These are phyloP conservation scores for Suillus tomentosus DNA, from an alignment of 768 basidiomycete species.

Conservation along the genomic window DNA sequence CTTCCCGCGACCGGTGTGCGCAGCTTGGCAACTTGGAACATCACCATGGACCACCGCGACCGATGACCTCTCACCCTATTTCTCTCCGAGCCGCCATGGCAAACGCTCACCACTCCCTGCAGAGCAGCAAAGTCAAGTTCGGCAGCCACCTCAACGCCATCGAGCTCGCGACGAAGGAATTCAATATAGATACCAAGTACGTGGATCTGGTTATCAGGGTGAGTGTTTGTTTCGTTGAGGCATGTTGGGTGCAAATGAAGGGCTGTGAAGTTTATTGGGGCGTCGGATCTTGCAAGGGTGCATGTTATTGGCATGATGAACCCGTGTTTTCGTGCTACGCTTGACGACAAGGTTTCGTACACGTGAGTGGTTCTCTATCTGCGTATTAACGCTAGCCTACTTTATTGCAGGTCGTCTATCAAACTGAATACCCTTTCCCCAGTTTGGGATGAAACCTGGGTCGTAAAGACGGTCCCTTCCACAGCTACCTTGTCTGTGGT, in stretches of 20 bases:
- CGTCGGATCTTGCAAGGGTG: conserved; percentile 68
- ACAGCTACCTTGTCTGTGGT: conserved; percentile 61
- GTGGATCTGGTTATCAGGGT: conserved; percentile 63
- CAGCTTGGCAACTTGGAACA: not conserved
- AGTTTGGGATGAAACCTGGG: conserved; percentile 79
- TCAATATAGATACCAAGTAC: conserved; percentile 43
- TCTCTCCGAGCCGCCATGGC: conserved; percentile 17
- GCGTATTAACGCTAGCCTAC: conserved; percentile 8
- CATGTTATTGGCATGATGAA: conserved; percentile 65
- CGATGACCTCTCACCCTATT: conserved; percentile 1
- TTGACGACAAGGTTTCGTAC: conserved; percentile 65
- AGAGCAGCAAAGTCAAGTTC: conserved; percentile 16
- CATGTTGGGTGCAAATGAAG: conserved; percentile 14
- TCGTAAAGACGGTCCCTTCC: conserved; percentile 68
- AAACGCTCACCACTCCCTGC: conserved; percentile 11
- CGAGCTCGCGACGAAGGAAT: conserved; percentile 34
- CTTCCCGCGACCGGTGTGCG: not conserved
- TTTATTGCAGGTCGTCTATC: conserved; percentile 58
- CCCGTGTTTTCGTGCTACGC: conserved; percentile 70
- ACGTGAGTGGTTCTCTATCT: conserved; percentile 46
- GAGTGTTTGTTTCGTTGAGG: conserved; percentile 11
- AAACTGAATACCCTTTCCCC: conserved; percentile 56
- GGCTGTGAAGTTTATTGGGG: conserved; percentile 62
- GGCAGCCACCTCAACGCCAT: conserved; percentile 36
- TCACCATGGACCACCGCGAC: not conserved